Evolutionary conservation across 2,329 filamentous ascomycete genomes (phyloP).

Genomic region (Seiridium cupressi): DNA sequence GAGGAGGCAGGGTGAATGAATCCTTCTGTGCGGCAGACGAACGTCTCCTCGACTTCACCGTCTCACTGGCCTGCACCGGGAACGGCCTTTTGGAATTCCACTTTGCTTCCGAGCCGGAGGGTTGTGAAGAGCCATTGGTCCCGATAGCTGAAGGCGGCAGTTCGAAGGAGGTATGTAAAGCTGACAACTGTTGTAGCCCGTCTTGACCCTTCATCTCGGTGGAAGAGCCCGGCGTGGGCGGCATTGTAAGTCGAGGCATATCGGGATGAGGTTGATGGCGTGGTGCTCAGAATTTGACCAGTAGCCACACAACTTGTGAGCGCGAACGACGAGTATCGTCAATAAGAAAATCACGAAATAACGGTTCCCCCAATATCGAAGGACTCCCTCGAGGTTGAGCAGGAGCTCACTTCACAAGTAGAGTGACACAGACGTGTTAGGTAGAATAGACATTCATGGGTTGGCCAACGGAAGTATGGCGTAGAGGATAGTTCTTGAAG

Average conservation of each 20-base stretch:
- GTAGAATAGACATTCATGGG: too few relatives aligned
- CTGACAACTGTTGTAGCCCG: conserved; percentile 56
- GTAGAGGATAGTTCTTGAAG: too few relatives aligned
- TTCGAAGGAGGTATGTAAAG: conserved; percentile 68
- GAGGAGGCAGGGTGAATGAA: conserved; percentile 81
- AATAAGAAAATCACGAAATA: too few relatives aligned
- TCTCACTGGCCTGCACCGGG: conserved; percentile 43
- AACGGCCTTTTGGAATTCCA: conserved; percentile 32
- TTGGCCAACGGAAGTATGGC: too few relatives aligned
- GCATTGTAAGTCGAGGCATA: conserved; percentile 67
- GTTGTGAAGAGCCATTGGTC: conserved; percentile 41
- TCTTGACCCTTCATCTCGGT: conserved; percentile 76
- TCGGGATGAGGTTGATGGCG: neutral
- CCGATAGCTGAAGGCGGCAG: conserved; percentile 73
- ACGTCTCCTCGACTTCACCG: conserved; percentile 53
- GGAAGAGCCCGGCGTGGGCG: conserved; percentile 76
- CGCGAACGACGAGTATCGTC: neutral
- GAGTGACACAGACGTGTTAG: too few relatives aligned
- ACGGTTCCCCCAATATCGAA: too few relatives aligned
- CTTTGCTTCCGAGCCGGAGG: conserved; percentile 39
- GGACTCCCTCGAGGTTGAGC: too few relatives aligned
- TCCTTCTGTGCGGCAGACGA: conserved; percentile 54
- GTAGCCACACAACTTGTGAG: neutral
- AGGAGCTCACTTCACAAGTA: too few relatives aligned
- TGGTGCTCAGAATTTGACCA: neutral